Conservation (phyloP, 179 eudicot species). For the Kewa caespitosa region DNA sequence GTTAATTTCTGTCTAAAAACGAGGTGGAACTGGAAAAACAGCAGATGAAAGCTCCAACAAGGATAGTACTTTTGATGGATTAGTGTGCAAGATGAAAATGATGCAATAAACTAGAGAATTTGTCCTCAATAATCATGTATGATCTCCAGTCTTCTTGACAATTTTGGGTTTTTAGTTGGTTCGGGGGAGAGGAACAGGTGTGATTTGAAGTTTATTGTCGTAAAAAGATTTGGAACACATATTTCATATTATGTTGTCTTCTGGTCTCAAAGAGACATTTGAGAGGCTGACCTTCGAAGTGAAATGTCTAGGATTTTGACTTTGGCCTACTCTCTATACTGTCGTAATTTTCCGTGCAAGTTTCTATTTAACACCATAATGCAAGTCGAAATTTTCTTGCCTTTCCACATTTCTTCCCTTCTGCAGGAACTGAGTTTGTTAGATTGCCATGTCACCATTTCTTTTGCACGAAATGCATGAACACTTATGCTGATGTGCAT, state of each 20-base stretch:
- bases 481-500: slow-evolving; percentile 68
- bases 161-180: not conserved
- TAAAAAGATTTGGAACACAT: too few species aligned
- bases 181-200: too few species aligned
- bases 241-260: too few species aligned
- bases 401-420: not conserved
- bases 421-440: slow-evolving; percentile 68
- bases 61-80: too few species aligned
- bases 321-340: not conserved
- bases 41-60: not conserved
- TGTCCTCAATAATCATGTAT: too few species aligned
- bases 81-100: too few species aligned
- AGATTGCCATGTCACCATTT: slow-evolving; percentile 88
- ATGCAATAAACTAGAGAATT: too few species aligned
- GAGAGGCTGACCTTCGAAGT: too few species aligned
- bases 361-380: not conserved
- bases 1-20: not conserved
- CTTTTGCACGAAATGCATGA: slow-evolving; percentile 81
- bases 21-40: not conserved
- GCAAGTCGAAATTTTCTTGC: not conserved
- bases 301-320: not conserved
- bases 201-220: too few species aligned
- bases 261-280: not conserved
- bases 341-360: not conserved
- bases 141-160: too few species aligned